These are phyloP conservation scores for Petunia secreta DNA, from an alignment of 257 asterid genomes.

Conservation along the genomic window DNA sequence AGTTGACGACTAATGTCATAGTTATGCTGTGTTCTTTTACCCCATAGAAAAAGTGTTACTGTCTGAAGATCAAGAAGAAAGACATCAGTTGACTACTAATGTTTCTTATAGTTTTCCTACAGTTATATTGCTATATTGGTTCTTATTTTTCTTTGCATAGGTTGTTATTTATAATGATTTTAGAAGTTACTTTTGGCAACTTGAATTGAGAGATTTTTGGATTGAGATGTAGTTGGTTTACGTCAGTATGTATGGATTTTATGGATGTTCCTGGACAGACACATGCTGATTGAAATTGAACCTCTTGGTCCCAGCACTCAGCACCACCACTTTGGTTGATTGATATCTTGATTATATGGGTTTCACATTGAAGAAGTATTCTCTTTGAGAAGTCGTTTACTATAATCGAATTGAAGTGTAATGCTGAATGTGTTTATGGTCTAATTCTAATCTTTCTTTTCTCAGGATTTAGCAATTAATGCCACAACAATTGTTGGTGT, in stretches of 20 bases:
- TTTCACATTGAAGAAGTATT: neutral
- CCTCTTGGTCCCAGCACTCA: no score
- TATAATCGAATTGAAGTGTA: neutral
- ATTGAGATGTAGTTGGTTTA: neutral
- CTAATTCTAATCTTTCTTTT: conserved; percentile 19
- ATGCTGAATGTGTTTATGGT: neutral
- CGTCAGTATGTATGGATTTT: neutral
- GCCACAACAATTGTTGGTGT: conserved; percentile 91
- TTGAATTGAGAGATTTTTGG: neutral
- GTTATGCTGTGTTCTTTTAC: no score
- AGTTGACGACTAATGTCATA: no score
- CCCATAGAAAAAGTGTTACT: neutral
- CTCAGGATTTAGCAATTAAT: conserved; percentile 86
- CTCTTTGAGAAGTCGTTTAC: conserved; percentile 1
- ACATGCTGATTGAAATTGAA: no score
- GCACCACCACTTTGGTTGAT: neutral
- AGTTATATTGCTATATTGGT: neutral
- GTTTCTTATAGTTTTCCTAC: conserved; percentile 10
- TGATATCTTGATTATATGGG: neutral
- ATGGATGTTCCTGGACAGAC: no score
- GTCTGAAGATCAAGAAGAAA: conserved; percentile 18
- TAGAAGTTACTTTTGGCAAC: neutral
- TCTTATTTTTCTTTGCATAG: conserved; percentile 1
- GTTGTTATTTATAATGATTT: neutral
- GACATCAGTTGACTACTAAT: neutral